Evolutionary conservation across 177 flowering plant genomes (phyloP).

Genomic region (Viscum album): DNA sequence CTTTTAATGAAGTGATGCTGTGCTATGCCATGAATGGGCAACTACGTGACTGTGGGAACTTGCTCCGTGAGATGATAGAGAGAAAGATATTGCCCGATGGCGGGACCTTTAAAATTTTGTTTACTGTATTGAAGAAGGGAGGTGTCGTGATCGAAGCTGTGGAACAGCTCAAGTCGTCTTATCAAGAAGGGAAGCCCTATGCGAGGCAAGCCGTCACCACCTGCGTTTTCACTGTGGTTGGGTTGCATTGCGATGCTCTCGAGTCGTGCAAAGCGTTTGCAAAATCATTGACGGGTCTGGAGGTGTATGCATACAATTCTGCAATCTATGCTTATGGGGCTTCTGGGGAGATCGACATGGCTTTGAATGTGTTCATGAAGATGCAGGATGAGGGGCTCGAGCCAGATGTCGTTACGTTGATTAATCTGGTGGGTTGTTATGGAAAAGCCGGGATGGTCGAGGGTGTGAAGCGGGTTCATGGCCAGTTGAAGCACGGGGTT

Average conservation of each 20-base stretch:
- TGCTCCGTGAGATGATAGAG: slow-evolving; percentile 60
- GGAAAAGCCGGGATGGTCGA: slow-evolving; percentile 75
- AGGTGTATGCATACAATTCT: slow-evolving; percentile 51
- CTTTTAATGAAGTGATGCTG: slow-evolving; percentile 60
- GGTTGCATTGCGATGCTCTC: slow-evolving; percentile 53
- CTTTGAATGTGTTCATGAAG: slow-evolving; percentile 57
- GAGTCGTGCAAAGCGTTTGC: slow-evolving; percentile 37
- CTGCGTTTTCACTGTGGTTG: slow-evolving; percentile 45
- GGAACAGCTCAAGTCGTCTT: slow-evolving; percentile 43
- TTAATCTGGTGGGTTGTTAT: slow-evolving; percentile 57
- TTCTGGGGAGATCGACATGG: slow-evolving; percentile 46
- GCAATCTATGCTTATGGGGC: slow-evolving; percentile 53
- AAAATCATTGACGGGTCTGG: slow-evolving; percentile 32
- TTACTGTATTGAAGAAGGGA: slow-evolving; percentile 55
- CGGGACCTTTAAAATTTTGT: slow-evolving; percentile 50
- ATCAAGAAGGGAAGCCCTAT: slow-evolving; percentile 54
- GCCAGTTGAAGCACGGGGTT: slow-evolving; percentile 45
- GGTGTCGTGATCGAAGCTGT: slow-evolving; percentile 50
- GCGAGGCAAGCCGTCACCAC: slow-evolving; percentile 51
- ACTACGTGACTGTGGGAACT: slow-evolving; percentile 53
- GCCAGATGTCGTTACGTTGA: slow-evolving; percentile 59
- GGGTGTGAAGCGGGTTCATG: slow-evolving; percentile 62
- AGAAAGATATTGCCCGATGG: slow-evolving; percentile 43
- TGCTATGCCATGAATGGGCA: slow-evolving; percentile 58
- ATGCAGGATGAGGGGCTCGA: slow-evolving; percentile 68